A percentile compares a stretch with the other conserved stretches of the same genome.
These are phyloP conservation scores for Hypoxylon sp. DNA, from an alignment of 2,329 filamentous ascomycete species.

Conservation along the genomic window DNA sequence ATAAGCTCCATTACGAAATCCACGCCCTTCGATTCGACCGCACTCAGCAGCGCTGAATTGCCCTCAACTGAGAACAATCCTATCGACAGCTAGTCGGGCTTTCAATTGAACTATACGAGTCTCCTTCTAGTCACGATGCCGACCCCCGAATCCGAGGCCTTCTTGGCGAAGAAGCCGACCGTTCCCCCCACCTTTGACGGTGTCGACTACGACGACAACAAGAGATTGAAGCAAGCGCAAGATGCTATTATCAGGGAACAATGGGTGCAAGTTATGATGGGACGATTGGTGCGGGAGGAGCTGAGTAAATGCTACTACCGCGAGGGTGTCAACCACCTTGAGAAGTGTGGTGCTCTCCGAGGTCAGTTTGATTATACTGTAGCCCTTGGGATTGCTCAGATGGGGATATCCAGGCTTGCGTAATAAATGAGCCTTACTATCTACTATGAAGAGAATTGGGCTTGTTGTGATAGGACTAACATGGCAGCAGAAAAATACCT, in stretches of 20 bases:
- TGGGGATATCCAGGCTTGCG: neutral
- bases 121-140: slow-evolving; percentile 71
- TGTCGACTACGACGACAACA: slow-evolving; percentile 88
- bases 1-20: slow-evolving; percentile 35
- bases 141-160: slow-evolving; percentile 84
- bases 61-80: slow-evolving; percentile 4
- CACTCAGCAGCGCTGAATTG: slow-evolving; percentile 15
- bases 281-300: slow-evolving; percentile 84
- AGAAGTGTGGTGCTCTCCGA: slow-evolving; percentile 87
- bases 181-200: slow-evolving; percentile 88
- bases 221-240: slow-evolving; percentile 84
- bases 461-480: slow-evolving; percentile 34
- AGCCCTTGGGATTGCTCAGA: neutral
- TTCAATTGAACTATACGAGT: slow-evolving; percentile 19
- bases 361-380: slow-evolving; percentile 68
- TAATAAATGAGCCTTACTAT: neutral
- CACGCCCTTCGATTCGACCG: slow-evolving; percentile 27
- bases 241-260: slow-evolving; percentile 87
- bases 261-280: slow-evolving; percentile 94
- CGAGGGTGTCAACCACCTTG: slow-evolving; percentile 88
- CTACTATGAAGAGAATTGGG: neutral
- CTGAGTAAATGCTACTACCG: slow-evolving; percentile 87
- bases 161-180: slow-evolving; percentile 86
- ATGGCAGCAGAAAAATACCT: slow-evolving; percentile 72
- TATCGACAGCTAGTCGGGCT: neutral